Base-by-base conservation (phyloP, 2,329 filamentous ascomycete species). In the Verticillium dahliae region DNA sequence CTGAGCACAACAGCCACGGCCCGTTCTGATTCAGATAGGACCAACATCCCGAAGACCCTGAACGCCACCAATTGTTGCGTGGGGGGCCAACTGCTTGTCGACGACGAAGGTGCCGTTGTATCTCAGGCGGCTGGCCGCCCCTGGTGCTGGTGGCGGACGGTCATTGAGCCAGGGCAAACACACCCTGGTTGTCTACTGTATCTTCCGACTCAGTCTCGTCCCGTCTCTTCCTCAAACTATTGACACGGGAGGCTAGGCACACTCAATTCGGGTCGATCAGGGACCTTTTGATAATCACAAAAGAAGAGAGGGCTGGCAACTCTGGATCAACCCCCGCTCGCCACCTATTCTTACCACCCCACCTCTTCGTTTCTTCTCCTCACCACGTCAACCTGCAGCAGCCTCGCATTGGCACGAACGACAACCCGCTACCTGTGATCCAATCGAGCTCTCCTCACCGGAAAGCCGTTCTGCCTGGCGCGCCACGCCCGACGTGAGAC, bases 331-430 rank as follows among this genome's bases (percentile, higher is more conserved):
- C 50, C 39, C 57, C 52, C 27, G 34, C 54, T 38, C 14, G 38
- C 14, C 45, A 55, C 22, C 57, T 63, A 60, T 63, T 63, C 60
- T 57, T 61, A 56, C 59, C 57, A 33, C 35, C 55, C 45, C 52
- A 52, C 52, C 58, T 35, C 41, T n/a, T 45, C 45, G 45, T 50
- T 50, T 50, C 45, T 50, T 50, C 3, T 50, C n/a, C 18, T 11
- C 34, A 56, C 58, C 61, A 63, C 56, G 61, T 61, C 62, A 61
- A 62, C 35, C 45, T 52, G 59, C 62, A 50, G 61, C 55, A 62
- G 61, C 58, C 58, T 57, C 31, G 59, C 55, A 54, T 50, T 57
- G 52, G 37, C 11, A 15, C 50, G 39, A 56, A 11, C 31, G 55
- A 35, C 31, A 15, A 18, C 14, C 50, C 52, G 62, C 31, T 31